Conservation (phyloP, 306 rosid genomes). For the Citrullus colocynthis region DNA sequence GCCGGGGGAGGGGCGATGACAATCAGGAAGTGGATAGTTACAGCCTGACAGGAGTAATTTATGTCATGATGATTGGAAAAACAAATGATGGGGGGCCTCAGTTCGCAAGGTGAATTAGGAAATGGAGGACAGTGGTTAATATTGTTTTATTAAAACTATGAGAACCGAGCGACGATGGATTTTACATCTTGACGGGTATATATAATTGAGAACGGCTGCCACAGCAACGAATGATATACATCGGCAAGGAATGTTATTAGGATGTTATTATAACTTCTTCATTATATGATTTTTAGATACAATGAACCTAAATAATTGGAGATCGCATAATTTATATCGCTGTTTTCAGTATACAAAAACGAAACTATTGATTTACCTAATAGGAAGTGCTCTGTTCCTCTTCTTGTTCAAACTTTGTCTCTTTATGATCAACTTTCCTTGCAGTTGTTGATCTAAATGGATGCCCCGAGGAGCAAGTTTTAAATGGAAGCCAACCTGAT, state of each 20-base stretch:
- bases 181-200: not conserved
- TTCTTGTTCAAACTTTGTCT: not conserved
- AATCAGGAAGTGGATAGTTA: not conserved
- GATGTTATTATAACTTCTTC: not conserved
- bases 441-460: conserved; percentile 43
- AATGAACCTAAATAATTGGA: not conserved
- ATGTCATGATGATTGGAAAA: not conserved
- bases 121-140: not conserved
- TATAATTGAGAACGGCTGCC: not conserved
- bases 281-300: not conserved
- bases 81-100: not conserved
- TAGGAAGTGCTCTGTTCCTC: not conserved
- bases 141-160: not conserved
- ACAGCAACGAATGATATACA: not conserved
- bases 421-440: not conserved
- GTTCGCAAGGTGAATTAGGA: not conserved
- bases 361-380: not conserved
- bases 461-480: conserved; percentile 70
- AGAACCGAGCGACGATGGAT: not conserved
- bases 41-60: not conserved
- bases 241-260: not conserved
- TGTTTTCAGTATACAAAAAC: not conserved
- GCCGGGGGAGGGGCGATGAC: too few relatives aligned
- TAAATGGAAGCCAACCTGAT: conserved; percentile 64
- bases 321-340: not conserved